These are phyloP conservation scores for Solanum hybrid DNA, from an alignment of 305 asterid species.

Conservation along the genomic window DNA sequence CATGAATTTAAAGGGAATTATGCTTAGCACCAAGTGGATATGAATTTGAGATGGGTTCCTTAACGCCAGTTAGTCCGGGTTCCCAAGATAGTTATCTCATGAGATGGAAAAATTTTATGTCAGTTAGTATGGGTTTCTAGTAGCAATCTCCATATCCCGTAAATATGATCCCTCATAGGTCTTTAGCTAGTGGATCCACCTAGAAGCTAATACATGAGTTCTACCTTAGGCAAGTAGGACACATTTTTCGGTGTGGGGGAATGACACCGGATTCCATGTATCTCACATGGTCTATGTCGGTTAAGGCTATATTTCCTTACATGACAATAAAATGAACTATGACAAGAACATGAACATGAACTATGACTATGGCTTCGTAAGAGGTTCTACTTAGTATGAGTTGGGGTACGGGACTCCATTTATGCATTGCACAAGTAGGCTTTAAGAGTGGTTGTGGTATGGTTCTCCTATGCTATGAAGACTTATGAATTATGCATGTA, in stretches of 20 bases:
- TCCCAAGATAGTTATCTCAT: neutral
- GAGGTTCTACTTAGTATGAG: too few species aligned
- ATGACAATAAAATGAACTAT: too few species aligned
- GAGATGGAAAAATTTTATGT: neutral
- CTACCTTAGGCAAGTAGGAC: neutral
- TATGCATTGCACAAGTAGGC: too few species aligned
- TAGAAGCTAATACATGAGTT: neutral
- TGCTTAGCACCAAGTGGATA: neutral
- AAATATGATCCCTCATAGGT: neutral
- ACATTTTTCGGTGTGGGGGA: neutral
- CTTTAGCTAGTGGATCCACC: neutral
- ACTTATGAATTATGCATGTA: too few species aligned
- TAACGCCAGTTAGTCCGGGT: neutral
- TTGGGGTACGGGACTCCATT: too few species aligned
- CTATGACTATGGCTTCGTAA: too few species aligned
- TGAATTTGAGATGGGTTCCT: neutral
- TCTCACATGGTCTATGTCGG: neutral
- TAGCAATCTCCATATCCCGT: neutral
- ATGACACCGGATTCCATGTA: neutral
- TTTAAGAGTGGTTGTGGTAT: too few species aligned
- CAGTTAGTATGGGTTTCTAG: neutral
- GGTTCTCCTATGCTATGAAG: too few species aligned
- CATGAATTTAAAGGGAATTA: neutral
- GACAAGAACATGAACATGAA: too few species aligned
- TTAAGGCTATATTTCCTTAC: neutral